These are phyloP conservation scores for Hibiscus tridactylites DNA, from an alignment of 345 rosid genomes.

Conservation along the genomic window DNA sequence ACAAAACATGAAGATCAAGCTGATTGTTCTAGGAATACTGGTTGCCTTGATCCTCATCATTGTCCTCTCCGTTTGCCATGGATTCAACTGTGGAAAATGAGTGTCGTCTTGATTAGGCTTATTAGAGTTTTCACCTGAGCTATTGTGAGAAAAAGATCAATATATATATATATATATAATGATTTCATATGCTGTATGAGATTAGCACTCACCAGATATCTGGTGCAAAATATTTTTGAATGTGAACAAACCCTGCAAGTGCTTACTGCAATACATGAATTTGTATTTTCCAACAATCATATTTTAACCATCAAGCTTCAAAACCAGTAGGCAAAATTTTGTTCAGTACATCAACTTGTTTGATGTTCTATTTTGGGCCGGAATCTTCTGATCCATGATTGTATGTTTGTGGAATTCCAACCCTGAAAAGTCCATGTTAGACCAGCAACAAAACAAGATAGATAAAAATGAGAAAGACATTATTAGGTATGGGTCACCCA, in stretches of 20 bases:
- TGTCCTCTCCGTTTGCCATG: conserved; percentile 66
- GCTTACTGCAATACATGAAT: neutral
- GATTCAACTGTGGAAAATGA: conserved; percentile 50
- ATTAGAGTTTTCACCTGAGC: conserved; percentile 3
- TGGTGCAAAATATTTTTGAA: conserved; percentile 12
- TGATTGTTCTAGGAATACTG: conserved; percentile 66
- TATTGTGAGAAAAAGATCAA: conserved; percentile 11
- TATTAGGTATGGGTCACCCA: neutral
- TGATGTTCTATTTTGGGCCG: no score
- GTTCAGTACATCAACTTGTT: no score
- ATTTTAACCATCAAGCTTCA: neutral
- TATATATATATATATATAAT: conserved; percentile 7
- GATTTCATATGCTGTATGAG: conserved; percentile 18
- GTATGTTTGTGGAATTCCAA: neutral
- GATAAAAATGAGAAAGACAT: neutral
- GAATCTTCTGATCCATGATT: no score
- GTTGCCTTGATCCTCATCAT: conserved; percentile 65
- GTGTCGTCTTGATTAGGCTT: neutral
- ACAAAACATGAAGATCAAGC: conserved; percentile 92
- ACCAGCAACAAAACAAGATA: neutral
- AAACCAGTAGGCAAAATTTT: neutral
- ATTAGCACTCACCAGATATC: conserved; percentile 15
- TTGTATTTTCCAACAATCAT: neutral
- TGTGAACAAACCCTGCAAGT: conserved; percentile 15
- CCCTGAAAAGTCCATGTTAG: neutral